Percentiles rank a stretch among this genome's conserved stretches.
Evolutionary conservation across 2,329 filamentous ascomycete species (phyloP).

Genomic region (Colletotrichum sp.): DNA sequence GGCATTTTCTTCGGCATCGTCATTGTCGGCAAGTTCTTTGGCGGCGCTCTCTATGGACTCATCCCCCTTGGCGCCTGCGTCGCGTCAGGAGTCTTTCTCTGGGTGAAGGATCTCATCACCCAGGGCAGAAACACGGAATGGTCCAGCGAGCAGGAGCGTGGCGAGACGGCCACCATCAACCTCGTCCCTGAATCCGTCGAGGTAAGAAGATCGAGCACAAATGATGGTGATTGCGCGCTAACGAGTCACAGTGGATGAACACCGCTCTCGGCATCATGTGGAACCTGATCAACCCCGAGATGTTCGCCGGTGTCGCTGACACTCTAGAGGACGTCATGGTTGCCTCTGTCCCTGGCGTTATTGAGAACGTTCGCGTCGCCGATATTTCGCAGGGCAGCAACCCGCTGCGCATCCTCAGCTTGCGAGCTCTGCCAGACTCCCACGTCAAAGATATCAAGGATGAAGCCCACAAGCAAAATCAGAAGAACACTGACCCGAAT

Average conservation of each 20-base stretch:
- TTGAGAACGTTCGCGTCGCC: constrained; percentile 93
- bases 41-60: constrained; percentile 77
- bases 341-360: constrained; percentile 86
- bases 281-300: constrained; percentile 93
- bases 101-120: constrained; percentile 85
- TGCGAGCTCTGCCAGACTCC: constrained; percentile 82
- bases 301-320: constrained; percentile 92
- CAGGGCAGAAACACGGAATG: constrained; percentile 87
- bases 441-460: constrained; percentile 85
- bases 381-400: constrained; percentile 96
- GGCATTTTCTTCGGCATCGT: constrained; percentile 77
- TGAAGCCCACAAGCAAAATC: constrained; percentile 51
- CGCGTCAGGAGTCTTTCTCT: constrained; percentile 81
- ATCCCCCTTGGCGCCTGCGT: constrained; percentile 76
- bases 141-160: constrained; percentile 84
- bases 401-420: constrained; percentile 84
- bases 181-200: constrained; percentile 91
- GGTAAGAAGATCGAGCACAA: constrained; percentile 15
- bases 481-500: constrained; percentile 76
- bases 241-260: constrained; percentile 79
- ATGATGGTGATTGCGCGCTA: constrained; percentile 18
- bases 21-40: constrained; percentile 79
- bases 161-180: constrained; percentile 85
- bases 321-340: constrained; percentile 90
- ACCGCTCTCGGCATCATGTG: constrained; percentile 83